phyloP scores from a whole-genome alignment of 176 grass and related monocot species.

The Chrysopogon serrulatus region DNA sequence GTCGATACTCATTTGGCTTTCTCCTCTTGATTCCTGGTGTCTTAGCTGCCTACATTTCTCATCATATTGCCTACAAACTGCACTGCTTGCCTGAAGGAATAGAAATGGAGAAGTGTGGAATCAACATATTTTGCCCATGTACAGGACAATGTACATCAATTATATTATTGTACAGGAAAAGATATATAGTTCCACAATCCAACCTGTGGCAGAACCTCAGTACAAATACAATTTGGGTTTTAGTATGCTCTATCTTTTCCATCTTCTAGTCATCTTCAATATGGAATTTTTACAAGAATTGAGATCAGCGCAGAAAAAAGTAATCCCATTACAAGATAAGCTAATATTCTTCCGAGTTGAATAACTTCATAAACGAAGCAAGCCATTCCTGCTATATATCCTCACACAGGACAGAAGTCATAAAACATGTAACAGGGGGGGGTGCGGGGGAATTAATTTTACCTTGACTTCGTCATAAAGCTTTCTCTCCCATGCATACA shows the following conservation, averaged over 20 bases:
- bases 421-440: constrained; percentile 11
- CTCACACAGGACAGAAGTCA: constrained; percentile 4
- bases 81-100: constrained; percentile 66
- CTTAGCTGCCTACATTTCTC: constrained; percentile 72
- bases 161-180: background rate
- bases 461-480: constrained; percentile 99
- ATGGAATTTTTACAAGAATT: background rate
- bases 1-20: constrained; percentile 67
- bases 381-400: background rate
- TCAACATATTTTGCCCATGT: background rate
- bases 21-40: constrained; percentile 79
- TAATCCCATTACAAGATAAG: background rate
- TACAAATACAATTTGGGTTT: background rate
- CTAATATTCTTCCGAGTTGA: constrained; percentile 11
- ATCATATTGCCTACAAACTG: constrained; percentile 82
- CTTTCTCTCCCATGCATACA: constrained; percentile 98
- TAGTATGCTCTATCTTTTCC: background rate
- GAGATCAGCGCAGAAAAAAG: background rate
- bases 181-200: background rate
- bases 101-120: background rate
- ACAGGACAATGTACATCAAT: too few relatives aligned
- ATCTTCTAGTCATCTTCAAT: constrained; percentile 4
- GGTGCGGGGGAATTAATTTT: too few relatives aligned
- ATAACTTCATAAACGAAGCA: background rate
- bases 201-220: background rate